Base-by-base conservation (phyloP, 2,329 filamentous ascomycete genomes). In the Neofusicoccum cordaticola region DNA sequence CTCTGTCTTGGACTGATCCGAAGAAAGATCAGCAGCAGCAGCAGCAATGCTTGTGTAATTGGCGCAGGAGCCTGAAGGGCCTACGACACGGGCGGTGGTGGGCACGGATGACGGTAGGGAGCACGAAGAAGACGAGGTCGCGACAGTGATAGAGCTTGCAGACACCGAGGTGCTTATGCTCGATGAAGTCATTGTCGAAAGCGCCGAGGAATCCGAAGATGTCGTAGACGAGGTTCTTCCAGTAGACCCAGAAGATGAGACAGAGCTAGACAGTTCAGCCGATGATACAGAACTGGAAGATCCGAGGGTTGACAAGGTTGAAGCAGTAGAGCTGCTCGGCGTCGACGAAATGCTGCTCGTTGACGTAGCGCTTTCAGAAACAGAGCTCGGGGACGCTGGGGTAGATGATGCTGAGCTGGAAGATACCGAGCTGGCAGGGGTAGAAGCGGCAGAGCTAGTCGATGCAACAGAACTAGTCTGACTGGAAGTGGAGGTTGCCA, bases 21-120 rank as follows among this genome's bases (percentile, higher is more conserved):
- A 2, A 42, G 52, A 57, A 31, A 57, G 37, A 9, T 57, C 52
- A 3, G 22, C 27, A 5, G 44, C 12, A 9, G 52, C 52, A 42
- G 12, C 52, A 19, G 52, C 52, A 37, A 57, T 57, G 52, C 37
- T 57, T 12, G 52, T 57, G 52, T 57, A 57, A 6, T 57, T 57
- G 52, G 52, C 52, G 19, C 52, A 57, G 15, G 52, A 57, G 2
- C 52, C 52, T 42, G 52, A 13, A 17, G 52, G 52, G n/a, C 52
- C 52, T 0, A 57, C 52, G 8, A 57, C 52, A 31, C 52, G 52
- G 31, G 52, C 52, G 27, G 52, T 57, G 37, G 52, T 44, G 4
- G 52, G 52, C 2, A 57, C 52, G 6, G 52, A 44, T 1, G 52
- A 57, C 4, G 52, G 52, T 15, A 57, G 52, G n/a, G 37, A 27